phyloP scores from a whole-genome alignment of 202 grass and related monocot genomes.

The Panicum virgatum region DNA sequence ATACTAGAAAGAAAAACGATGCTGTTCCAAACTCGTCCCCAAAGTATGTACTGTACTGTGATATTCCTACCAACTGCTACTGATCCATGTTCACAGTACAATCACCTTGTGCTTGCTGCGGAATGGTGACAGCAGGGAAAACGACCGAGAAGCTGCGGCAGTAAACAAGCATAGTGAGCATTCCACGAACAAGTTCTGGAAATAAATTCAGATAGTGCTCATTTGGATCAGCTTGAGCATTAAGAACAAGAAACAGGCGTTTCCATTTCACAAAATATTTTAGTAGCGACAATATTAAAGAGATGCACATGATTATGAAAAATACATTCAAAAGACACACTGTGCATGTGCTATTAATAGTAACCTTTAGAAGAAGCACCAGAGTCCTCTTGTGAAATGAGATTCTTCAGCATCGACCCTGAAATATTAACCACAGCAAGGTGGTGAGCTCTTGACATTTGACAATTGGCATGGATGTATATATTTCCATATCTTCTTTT shows the following conservation, averaged over 20 bases:
- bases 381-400: slow-evolving; percentile 52
- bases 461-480: background rate
- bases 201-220: background rate
- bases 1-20: background rate
- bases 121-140: slow-evolving; percentile 87
- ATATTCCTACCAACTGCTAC: background rate
- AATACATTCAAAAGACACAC: background rate
- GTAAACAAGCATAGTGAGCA: slow-evolving; percentile 25
- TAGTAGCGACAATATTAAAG: background rate
- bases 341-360: background rate
- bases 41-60: slow-evolving; percentile 12
- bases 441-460: background rate
- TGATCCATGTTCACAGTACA: slow-evolving; percentile 45
- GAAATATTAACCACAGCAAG: slow-evolving; percentile 34
- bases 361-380: slow-evolving; percentile 53
- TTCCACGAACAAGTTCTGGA: background rate
- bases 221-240: background rate
- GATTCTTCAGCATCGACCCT: slow-evolving; percentile 57
- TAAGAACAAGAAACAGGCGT: background rate
- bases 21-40: slow-evolving; percentile 10
- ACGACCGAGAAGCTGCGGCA: slow-evolving; percentile 71
- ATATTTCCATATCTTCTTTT: background rate
- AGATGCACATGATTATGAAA: background rate
- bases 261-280: background rate
- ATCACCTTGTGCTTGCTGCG: slow-evolving; percentile 76